Evolutionary conservation across 441 rosid species (phyloP), one percentile per base, ranked within the genome.

Genomic region (Biscutella laevigata): DNA sequence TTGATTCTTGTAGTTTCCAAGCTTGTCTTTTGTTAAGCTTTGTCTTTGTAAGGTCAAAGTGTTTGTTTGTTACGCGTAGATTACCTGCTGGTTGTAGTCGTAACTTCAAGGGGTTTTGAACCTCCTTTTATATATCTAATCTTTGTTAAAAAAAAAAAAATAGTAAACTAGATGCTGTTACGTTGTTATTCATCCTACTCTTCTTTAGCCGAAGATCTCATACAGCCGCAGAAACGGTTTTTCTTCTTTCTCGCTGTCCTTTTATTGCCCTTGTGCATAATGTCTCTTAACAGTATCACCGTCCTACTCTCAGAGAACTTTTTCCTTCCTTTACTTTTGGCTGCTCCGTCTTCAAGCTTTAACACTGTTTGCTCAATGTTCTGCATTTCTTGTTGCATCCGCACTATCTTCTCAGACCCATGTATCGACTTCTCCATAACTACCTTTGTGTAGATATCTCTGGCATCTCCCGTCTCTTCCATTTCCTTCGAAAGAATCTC

Each of bases 351-450:
- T 68, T 88, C 92, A 49, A 84, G 83, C 76, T 84, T 82, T 37
- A 83, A 70, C 64, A 92, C 53, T 15, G 70, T 25, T 57, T 69
- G 65, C 26, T 79, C 84, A 13, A 88, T 72, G 73, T 72, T 78
- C 72, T 88, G 92, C 69, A 92, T 73, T 65, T 88, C 92, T 21
- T 78, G 75, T 69, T 78, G 83, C 76, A 88, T 36, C 57, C 72
- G 60, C 41, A 84, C 86, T 0, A 92, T 80, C 83, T 77, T 86
- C 74, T 88, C 94, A 0, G 86, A 85, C 67, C 71, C 79, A 54
- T 64, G 67, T 57, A 16, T 58, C 6, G 94, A 83, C 61, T 66
- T 74, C 47, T 88, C 96, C 3, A 69, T 73, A 54, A 79, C 73
- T 32, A 68, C 77, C 22, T 70, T 82, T 49, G 70, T 65, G 44